Conservation (phyloP, 768 basidiomycete genomes). For the Naganishia onofrii region DNA sequence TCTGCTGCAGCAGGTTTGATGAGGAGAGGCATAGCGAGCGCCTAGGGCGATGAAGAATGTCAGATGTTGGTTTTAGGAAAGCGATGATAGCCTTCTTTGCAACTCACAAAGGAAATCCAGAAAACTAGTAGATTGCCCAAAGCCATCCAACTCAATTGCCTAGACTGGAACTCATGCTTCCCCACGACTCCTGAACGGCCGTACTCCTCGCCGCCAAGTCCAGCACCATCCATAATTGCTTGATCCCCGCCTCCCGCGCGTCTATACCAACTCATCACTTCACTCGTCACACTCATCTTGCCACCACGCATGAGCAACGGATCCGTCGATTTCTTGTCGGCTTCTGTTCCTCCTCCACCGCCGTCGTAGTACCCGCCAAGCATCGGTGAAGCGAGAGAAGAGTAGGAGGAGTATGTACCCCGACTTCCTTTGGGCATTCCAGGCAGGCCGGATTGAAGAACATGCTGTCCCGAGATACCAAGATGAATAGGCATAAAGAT, state of each 20-base stretch:
- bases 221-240: background rate
- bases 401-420: background rate
- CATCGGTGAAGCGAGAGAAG: constrained; percentile 11
- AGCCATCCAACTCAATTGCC: background rate
- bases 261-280: background rate
- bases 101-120: constrained; percentile 29
- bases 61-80: background rate
- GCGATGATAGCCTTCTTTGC: background rate
- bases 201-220: background rate
- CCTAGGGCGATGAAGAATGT: background rate
- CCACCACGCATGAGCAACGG: constrained; percentile 24
- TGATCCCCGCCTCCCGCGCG: background rate
- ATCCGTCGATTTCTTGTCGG: constrained; percentile 29
- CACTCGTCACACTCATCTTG: background rate
- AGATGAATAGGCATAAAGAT: constrained; percentile 2
- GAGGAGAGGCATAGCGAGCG: constrained; percentile 9
- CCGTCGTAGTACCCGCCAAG: background rate
- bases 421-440: background rate
- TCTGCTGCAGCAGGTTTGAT: background rate
- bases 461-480: background rate
- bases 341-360: too few relatives aligned
- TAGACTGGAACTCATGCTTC: background rate
- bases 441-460: background rate
- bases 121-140: constrained; percentile 1
- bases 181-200: background rate